Conservation (phyloP, 345 rosid genomes). For the Diplotaxis tenuifolia region DNA sequence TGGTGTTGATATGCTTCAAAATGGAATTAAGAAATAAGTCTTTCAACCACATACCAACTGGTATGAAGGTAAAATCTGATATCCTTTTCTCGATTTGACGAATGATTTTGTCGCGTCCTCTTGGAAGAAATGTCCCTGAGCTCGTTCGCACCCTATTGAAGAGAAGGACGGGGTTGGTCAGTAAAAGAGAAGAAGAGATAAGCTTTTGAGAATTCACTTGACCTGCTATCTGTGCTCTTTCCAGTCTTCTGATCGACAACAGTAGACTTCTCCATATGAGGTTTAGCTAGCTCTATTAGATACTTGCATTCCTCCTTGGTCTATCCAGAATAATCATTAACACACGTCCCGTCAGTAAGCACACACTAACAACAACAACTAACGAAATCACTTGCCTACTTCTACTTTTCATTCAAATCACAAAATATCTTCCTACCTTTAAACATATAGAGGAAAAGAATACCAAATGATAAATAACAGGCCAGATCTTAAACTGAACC, state of each 20-base stretch:
- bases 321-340: constrained; percentile 40
- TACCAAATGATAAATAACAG: not conserved
- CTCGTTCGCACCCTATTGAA: constrained; percentile 77
- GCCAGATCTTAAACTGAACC: not conserved
- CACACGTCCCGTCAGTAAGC: constrained; percentile 2
- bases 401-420: not conserved
- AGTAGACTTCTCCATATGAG: constrained; percentile 78
- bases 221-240: constrained; percentile 92
- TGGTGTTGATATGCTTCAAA: not conserved
- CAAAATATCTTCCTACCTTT: not conserved
- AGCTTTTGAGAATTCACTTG: not conserved
- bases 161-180: constrained; percentile 7
- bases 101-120: constrained; percentile 77
- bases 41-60: constrained; percentile 55
- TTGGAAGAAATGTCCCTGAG: constrained; percentile 73
- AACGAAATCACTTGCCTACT: not conserved
- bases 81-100: constrained; percentile 82
- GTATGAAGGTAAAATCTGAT: constrained; percentile 84
- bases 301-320: constrained; percentile 73
- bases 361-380: not conserved
- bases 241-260: constrained; percentile 87
- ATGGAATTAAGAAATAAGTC: not conserved
- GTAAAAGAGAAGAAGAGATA: constrained; percentile 3
- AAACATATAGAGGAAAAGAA: not conserved
- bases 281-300: constrained; percentile 72